Conservation (phyloP, 2,329 filamentous ascomycete genomes). For the Ophiognomonia clavigignenti-juglandacearum region DNA sequence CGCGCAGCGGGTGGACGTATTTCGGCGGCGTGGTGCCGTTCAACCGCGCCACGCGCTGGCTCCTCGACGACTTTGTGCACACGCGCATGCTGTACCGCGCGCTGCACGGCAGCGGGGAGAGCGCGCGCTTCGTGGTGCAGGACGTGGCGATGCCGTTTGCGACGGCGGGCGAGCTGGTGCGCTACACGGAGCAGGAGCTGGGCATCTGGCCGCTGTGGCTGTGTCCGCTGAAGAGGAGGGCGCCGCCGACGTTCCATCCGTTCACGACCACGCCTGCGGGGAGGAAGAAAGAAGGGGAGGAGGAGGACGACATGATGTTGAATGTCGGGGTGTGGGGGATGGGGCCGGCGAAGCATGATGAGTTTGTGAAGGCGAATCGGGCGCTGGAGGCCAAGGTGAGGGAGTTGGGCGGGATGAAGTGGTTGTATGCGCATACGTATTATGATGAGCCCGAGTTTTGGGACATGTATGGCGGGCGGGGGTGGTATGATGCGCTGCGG, state of each 20-base stretch:
- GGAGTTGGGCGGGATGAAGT: slow-evolving; percentile 73
- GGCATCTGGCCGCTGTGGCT: slow-evolving; percentile 58
- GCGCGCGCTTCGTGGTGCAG: slow-evolving; percentile 62
- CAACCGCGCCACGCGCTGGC: slow-evolving; percentile 59
- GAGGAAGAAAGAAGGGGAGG: slow-evolving; percentile 16
- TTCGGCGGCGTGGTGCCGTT: slow-evolving; percentile 59
- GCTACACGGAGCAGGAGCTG: slow-evolving; percentile 47
- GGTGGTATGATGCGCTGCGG: slow-evolving; percentile 59
- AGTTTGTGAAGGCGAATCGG: slow-evolving; percentile 67
- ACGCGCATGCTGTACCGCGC: slow-evolving; percentile 71
- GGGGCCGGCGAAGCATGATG: slow-evolving; percentile 49
- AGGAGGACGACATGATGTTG: slow-evolving; percentile 38
- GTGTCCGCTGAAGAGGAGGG: slow-evolving; percentile 47
- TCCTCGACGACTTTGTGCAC: slow-evolving; percentile 68
- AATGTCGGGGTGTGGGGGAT: slow-evolving; percentile 78
- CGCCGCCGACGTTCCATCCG: slow-evolving; percentile 51
- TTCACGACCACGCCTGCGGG: slow-evolving; percentile 31
- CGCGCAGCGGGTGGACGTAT: slow-evolving; percentile 60
- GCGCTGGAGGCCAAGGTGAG: slow-evolving; percentile 65
- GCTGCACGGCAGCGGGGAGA: slow-evolving; percentile 62
- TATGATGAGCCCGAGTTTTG: slow-evolving; percentile 71
- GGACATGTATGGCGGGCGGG: slow-evolving; percentile 52
- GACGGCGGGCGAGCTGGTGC: slow-evolving; percentile 47
- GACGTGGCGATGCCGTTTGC: slow-evolving; percentile 57
- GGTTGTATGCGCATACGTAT: slow-evolving; percentile 83